Base-by-base conservation (phyloP, 164 flowering plant species). In the Platanus orientalis region DNA sequence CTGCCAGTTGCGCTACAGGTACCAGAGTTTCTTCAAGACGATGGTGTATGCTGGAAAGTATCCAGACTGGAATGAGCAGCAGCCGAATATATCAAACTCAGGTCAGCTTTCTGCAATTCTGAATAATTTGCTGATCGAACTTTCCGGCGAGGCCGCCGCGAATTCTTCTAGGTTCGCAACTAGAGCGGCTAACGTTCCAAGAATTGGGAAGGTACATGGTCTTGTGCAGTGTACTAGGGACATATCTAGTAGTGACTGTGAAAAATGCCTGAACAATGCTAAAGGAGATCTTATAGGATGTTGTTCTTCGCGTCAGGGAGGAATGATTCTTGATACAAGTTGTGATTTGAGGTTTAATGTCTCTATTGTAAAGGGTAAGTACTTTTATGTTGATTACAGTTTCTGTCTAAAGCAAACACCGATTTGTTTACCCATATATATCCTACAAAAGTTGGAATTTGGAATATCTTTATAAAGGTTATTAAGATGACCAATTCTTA, bases 211-310 rank as follows among this genome's bases (percentile, higher is more conserved):
- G 12, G 2, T 74, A 11, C 77, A 71, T 58, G 77, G 66, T 3
- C 64, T 73, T n/a, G 65, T 40, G 13, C 76, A 73, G 66, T 73
- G 76, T 60, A 64, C 65, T 0, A 68, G 71, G 7, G 76, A 73
- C 42, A 47, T 73, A 36, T 42, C 62, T n/a, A 0, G 11, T 0
- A 25, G 2, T 1, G 68, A 68, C 11, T 73, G 76, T 44, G 3
- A 23, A 1, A 25, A 11, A 3, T 73, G 76, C 60, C 60, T 73
- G 6, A 9, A 19, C 2, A 25, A 14, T 12, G 65, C 57, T 20
- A 40, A 48, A 4, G 24, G 5, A 24, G 42, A 44, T 14, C 17
- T 70, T 21, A 48, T 57, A 3, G 19, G 12, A 14, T 62, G 62
- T 23, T 68, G 58, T 29, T 29, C 49, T 36, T 19, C 47, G 0